Evolutionary conservation across 768 basidiomycete genomes (phyloP).

Genomic region (Serendipita sp.): DNA sequence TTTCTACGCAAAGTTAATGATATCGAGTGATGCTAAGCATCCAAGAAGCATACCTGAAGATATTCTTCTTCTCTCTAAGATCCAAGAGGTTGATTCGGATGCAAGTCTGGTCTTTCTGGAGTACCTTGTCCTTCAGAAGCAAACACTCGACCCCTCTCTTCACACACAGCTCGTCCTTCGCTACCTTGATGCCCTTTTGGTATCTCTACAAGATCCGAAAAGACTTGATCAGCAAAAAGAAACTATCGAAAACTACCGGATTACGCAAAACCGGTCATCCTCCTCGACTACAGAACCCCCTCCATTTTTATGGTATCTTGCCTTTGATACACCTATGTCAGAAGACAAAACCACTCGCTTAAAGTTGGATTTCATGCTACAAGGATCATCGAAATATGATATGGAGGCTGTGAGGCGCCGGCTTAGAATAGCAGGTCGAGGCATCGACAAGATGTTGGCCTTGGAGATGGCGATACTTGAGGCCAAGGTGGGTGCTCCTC

Average conservation of each 20-base stretch:
- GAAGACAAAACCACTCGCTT: conserved; percentile 55
- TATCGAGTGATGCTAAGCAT: conserved; percentile 38
- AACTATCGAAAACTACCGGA: conserved; percentile 26
- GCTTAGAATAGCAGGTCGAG: conserved; percentile 26
- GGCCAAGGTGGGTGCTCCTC: conserved; percentile 41
- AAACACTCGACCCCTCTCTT: conserved; percentile 42
- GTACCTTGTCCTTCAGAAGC: conserved; percentile 56
- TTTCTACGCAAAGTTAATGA: conserved; percentile 35
- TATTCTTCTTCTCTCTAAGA: conserved; percentile 34
- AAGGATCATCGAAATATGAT: conserved; percentile 59
- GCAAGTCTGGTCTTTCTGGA: conserved; percentile 65
- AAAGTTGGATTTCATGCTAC: conserved; percentile 63
- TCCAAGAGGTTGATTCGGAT: conserved; percentile 36
- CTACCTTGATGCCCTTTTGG: conserved; percentile 39
- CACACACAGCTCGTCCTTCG: conserved; percentile 48
- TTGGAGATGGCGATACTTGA: conserved; percentile 67
- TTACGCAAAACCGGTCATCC: conserved; percentile 16
- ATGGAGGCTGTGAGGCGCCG: conserved; percentile 27
- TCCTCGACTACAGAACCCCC: conserved; percentile 15
- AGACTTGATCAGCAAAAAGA: not conserved
- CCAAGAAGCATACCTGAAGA: conserved; percentile 44
- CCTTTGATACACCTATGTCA: conserved; percentile 70
- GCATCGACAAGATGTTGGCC: conserved; percentile 29
- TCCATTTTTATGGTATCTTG: conserved; percentile 57
- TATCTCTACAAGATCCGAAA: conserved; percentile 25